Evolutionary conservation across 768 basidiomycete species (phyloP), one percentile per base, ranked within the genome.

Genomic region (Calocybe indica): DNA sequence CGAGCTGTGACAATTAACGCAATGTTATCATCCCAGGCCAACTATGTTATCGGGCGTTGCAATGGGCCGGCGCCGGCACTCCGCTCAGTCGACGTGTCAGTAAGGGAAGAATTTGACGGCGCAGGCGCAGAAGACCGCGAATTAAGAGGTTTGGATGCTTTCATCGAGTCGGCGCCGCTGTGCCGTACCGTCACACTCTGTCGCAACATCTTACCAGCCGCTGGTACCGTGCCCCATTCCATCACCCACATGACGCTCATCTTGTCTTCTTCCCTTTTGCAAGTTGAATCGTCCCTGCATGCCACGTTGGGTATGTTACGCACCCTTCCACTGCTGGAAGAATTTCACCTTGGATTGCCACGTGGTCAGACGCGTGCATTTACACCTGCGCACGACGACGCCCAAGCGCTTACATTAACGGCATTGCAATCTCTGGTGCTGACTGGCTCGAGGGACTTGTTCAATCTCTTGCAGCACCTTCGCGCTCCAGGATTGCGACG

Each of bases 1-100:
- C 61, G 57, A 48, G 67, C 58, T 29, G 55, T 82, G 36, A 62
- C 52, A 29, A 54, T 83, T 46, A 65, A 64, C 29, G 66, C 75
- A 7, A 56, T 57, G 6, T 59, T 65, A 36, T 48, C 71, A n/a
- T 49, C 51, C 11, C 69, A 72, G 38, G 64, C 71, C 28, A 70
- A 72, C 52, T 55, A 58, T 43, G 55, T 79, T 38, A 49, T 81
- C 22, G 53, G 58, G 22, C 54, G 60, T 8, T 76, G 74, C 56
- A 60, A 51, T 40, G 48, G 53, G 31, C 52, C 66, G 8, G 57
- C 69, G 33, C 70, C 71, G 9, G 55, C 67, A 29, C 57, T 83
- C 42, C 60, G 49, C 34, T 30, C 51, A n/a, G 47, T 71, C 40
- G 55, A 53, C 52, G 58, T 59, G 51, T 73, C 55, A 42, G 52